Evolutionary conservation across 257 asterid genomes (phyloP).

Genomic region (Rauvolfia tetraphylla): DNA sequence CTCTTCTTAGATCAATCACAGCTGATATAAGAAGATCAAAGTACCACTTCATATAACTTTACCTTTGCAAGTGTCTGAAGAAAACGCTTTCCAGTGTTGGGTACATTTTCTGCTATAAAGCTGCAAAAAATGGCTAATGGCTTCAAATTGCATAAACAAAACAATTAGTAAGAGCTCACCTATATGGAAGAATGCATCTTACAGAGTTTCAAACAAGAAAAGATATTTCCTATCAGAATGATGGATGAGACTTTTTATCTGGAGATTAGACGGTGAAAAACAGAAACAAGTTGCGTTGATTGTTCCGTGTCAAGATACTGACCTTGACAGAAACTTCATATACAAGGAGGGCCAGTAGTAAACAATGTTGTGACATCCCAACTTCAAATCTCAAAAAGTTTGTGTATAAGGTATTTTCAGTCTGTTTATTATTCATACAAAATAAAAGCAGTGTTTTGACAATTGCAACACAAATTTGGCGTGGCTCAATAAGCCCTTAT

Average conservation of each 20-base stretch:
- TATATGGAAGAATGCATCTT: no score
- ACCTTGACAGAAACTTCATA: background rate
- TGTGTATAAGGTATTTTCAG: no score
- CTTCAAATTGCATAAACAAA: background rate
- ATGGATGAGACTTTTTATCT: background rate
- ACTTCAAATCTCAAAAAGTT: background rate
- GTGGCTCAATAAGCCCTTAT: background rate
- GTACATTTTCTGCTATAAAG: slow-evolving; percentile 48
- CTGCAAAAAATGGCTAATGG: slow-evolving; percentile 28
- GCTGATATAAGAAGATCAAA: background rate
- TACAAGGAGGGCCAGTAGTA: background rate
- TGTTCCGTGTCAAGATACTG: background rate
- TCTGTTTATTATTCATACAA: no score
- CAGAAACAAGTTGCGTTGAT: background rate
- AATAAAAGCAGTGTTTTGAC: background rate
- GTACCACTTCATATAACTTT: background rate
- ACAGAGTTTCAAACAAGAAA: background rate
- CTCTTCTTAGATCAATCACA: background rate
- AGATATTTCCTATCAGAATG: background rate
- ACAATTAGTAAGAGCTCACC: background rate
- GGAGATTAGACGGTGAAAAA: background rate
- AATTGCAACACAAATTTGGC: background rate
- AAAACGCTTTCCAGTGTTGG: slow-evolving; percentile 46
- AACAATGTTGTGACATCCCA: background rate
- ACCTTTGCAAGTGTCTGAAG: slow-evolving; percentile 65